Percentiles rank a stretch among this genome's conserved stretches.
phyloP scores from a whole-genome alignment of 257 asterid species.

The Solanum dulcamara region DNA sequence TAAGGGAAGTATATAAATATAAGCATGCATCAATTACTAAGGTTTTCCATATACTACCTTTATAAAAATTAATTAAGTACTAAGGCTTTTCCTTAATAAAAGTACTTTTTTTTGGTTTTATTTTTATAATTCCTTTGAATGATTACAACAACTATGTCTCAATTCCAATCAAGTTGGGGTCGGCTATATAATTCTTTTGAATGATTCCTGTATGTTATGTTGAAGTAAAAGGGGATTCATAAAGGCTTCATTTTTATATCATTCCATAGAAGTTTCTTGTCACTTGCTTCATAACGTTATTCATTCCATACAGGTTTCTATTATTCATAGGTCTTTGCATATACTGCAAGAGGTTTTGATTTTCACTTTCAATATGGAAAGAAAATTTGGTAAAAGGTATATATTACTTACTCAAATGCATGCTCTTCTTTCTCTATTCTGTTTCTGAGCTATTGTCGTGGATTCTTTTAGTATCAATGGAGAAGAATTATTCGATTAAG shows the following conservation, averaged over 20 bases:
- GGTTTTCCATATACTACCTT: not conserved
- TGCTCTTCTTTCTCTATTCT: not conserved
- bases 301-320: slow-evolving; percentile 42
- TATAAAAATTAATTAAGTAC: not conserved
- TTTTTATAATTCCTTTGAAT: not conserved
- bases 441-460: not conserved
- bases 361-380: slow-evolving; percentile 33
- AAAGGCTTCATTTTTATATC: not conserved
- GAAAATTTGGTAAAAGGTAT: slow-evolving; percentile 40
- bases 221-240: not conserved
- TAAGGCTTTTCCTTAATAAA: not conserved
- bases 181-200: not conserved
- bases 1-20: not conserved
- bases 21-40: not conserved
- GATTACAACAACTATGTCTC: not conserved
- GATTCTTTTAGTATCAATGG: not conserved
- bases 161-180: not conserved
- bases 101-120: not conserved
- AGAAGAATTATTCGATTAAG: not conserved
- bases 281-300: not conserved
- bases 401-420: slow-evolving; percentile 7
- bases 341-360: slow-evolving; percentile 47
- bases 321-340: slow-evolving; percentile 59
- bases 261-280: not conserved
- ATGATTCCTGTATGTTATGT: not conserved